phyloP scores from a whole-genome alignment of 305 asterid species.

The Caryopteris hybrid region DNA sequence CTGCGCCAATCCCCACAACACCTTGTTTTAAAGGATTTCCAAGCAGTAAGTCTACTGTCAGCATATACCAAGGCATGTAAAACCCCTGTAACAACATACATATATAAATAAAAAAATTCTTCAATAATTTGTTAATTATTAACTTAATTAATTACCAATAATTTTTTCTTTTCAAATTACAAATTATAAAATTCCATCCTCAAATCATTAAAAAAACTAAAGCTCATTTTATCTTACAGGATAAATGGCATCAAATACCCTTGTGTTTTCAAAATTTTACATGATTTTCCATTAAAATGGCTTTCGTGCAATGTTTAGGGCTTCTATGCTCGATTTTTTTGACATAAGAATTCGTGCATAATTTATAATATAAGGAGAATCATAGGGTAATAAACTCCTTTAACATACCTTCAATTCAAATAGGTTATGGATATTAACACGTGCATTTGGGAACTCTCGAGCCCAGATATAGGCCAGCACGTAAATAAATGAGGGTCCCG shows the following conservation, averaged over 20 bases:
- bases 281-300: no score
- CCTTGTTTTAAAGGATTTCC: slow-evolving; percentile 42
- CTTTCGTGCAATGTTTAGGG: no score
- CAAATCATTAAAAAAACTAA: no score
- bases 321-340: no score
- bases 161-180: neutral
- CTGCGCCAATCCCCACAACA: slow-evolving; percentile 41
- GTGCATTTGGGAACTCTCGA: slow-evolving; percentile 50
- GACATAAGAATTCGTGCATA: no score
- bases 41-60: slow-evolving; percentile 33
- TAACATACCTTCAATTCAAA: slow-evolving; percentile 44
- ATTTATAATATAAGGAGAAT: no score
- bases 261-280: no score
- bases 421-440: slow-evolving; percentile 38
- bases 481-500: slow-evolving; percentile 41
- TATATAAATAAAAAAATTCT: neutral
- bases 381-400: no score
- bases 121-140: neutral
- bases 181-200: no score
- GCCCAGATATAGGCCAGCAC: slow-evolving; percentile 46
- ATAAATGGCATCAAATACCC: no score
- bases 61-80: slow-evolving; percentile 44
- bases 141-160: neutral
- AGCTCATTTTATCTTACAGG: no score
- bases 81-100: slow-evolving; percentile 35